Evolutionary conservation across 208 protist genomes (phyloP).

Genomic region (Crithidia expoeki): DNA sequence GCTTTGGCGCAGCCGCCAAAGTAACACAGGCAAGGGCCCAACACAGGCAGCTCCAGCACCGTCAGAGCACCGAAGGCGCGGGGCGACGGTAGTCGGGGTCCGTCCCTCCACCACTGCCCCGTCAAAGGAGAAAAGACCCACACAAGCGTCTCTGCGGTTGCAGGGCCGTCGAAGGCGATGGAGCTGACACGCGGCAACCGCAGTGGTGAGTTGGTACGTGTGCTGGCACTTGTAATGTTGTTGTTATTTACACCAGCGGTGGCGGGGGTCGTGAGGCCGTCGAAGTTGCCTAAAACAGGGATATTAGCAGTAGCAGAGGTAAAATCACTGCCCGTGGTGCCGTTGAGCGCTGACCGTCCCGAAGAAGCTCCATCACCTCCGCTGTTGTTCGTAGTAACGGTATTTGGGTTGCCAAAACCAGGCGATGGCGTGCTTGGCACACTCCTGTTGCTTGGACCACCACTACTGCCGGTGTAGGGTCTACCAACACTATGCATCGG

Average conservation of each 20-base stretch:
- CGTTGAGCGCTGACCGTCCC: neutral
- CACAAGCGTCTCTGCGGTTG: constrained; percentile 38
- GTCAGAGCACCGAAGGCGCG: constrained; percentile 45
- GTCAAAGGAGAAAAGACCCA: constrained; percentile 51
- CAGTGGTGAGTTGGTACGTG: constrained; percentile 23
- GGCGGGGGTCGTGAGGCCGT: constrained; percentile 9
- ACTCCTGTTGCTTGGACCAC: neutral
- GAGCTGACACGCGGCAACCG: constrained; percentile 24
- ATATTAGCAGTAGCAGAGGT: neutral
- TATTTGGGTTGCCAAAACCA: neutral
- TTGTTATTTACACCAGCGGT: constrained; percentile 1
- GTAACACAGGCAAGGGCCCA: constrained; percentile 50
- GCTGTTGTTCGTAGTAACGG: neutral
- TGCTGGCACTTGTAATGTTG: constrained; percentile 14
- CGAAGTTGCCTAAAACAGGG: neutral
- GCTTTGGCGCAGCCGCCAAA: constrained; percentile 52
- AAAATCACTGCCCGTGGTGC: neutral
- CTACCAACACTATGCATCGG: constrained; percentile 24
- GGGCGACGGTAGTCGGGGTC: constrained; percentile 40
- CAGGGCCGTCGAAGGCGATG: constrained; percentile 26
- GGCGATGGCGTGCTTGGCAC: constrained; percentile 4
- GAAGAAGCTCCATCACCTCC: no score
- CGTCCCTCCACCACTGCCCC: constrained; percentile 32
- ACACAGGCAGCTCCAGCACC: constrained; percentile 38
- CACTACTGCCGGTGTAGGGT: neutral